Base-by-base conservation (phyloP, 345 rosid species). In the Moricandia moricandioides region DNA sequence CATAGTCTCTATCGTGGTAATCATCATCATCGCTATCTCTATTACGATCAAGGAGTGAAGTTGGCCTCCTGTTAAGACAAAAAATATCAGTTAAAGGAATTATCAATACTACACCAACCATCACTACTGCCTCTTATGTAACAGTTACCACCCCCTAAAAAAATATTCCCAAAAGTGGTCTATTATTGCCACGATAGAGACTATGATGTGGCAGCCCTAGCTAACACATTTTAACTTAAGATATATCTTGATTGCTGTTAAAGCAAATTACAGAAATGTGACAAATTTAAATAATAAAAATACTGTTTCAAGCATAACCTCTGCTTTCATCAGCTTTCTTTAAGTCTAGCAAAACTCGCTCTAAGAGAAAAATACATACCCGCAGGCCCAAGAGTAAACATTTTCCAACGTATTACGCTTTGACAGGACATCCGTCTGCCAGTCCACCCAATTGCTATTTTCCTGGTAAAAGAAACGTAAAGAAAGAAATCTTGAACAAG, bases 21-120 rank as follows among this genome's bases (percentile, higher is more conserved):
- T 89, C 97, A 80, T 89, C 98, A 70, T 90, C 98, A 82, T 89
- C 96, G 54, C 97, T 91, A 80, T 93, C 97, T 83, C 94, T 88
- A 49, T 75, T 80, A 52, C 87, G 89, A 75, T 93, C 97, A 64
- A 87, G 96, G 71, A 88, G 80, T 54, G 94, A 88, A 33, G 94
- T 88, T 51, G 97, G 98, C 74, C 96, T 86, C 93, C 98, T 93
- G 88, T 79, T 66, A 78, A 54, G 77, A 63, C 39, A 6, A 60
- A 77, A 54, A 72, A 79, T 75, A 68, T 43, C 43, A 70, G 62
- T 16, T 16, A 56, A 45, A 12, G 14, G 35, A n/a, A 51, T 37
- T 37, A 27, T 51, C 56, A 6, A 52, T 30, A 30, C 30, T 55
- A 51, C n/a, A 69, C 70, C 47, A 76, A 60, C 31, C 49, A 62